Conservation (phyloP, 2,329 filamentous ascomycete genomes). For the Aspergillus sp. region DNA sequence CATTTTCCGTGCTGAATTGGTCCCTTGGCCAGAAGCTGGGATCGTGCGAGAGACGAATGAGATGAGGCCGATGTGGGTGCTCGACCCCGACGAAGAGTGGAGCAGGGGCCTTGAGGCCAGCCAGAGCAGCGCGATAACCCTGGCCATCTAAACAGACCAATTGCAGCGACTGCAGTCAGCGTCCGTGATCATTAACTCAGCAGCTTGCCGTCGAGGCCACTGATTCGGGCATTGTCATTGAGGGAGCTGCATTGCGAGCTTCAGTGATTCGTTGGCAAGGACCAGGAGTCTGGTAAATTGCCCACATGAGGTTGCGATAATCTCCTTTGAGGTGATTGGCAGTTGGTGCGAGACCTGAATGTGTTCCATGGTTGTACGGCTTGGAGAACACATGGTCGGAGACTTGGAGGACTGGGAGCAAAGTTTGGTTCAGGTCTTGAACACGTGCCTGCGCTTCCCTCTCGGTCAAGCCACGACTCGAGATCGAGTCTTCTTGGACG, state of each 20-base stretch:
- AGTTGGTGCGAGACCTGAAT: background rate
- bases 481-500: background rate
- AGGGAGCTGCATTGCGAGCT: background rate
- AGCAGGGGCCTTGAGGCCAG: slow-evolving; percentile 19
- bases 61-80: slow-evolving; percentile 11
- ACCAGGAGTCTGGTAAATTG: background rate
- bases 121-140: slow-evolving; percentile 21
- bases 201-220: background rate
- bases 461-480: background rate
- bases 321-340: background rate
- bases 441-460: background rate
- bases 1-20: slow-evolving; percentile 16
- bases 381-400: too few species aligned
- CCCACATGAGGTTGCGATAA: background rate
- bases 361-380: background rate
- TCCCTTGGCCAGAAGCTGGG: background rate
- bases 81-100: slow-evolving; percentile 4
- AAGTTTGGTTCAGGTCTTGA: background rate
- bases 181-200: background rate
- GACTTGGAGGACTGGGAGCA: background rate
- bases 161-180: background rate
- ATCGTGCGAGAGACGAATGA: slow-evolving; percentile 9
- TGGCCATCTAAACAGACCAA: background rate
- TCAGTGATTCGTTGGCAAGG: background rate
- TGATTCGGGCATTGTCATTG: slow-evolving; percentile 5